A percentile compares a stretch with the other conserved stretches of the same genome.
Conservation (phyloP, 2,329 filamentous ascomycete species). For the Arthrobotrys iridis region DNA sequence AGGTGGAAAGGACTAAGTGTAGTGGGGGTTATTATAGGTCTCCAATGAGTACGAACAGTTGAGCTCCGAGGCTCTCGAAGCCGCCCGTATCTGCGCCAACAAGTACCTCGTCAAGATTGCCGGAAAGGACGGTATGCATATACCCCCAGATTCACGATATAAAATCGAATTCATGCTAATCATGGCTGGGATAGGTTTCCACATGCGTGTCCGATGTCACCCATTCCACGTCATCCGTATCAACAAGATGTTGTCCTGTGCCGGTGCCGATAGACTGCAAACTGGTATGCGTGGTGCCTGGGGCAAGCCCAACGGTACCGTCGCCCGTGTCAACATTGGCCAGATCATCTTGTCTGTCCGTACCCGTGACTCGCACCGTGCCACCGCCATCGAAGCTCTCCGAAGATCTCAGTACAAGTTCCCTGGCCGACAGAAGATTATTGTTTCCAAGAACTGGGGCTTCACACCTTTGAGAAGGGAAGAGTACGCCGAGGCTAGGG, state of each 20-base stretch:
- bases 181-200: constrained; percentile 67
- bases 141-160: neutral
- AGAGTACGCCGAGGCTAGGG: constrained; percentile 96
- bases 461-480: constrained; percentile 98
- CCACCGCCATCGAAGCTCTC: constrained; percentile 95
- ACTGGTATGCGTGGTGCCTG: constrained; percentile 99
- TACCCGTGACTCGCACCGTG: constrained; percentile 93
- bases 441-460: constrained; percentile 99
- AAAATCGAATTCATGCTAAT: neutral
- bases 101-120: constrained; percentile 81
- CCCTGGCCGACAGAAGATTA: constrained; percentile 99
- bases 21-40: constrained; percentile 65
- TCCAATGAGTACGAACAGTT: constrained; percentile 99
- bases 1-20: constrained; percentile 11
- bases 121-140: constrained; percentile 69
- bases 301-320: constrained; percentile 98
- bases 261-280: constrained; percentile 99
- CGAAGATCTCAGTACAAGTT: constrained; percentile 99
- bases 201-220: constrained; percentile 77
- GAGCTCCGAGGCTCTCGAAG: constrained; percentile 98
- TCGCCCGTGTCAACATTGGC: constrained; percentile 99
- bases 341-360: constrained; percentile 98
- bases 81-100: constrained; percentile 99
- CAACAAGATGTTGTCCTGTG: constrained; percentile 99
- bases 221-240: constrained; percentile 99